Conservation (phyloP, 2,329 filamentous ascomycete genomes). For the Tothia fuscella region DNA sequence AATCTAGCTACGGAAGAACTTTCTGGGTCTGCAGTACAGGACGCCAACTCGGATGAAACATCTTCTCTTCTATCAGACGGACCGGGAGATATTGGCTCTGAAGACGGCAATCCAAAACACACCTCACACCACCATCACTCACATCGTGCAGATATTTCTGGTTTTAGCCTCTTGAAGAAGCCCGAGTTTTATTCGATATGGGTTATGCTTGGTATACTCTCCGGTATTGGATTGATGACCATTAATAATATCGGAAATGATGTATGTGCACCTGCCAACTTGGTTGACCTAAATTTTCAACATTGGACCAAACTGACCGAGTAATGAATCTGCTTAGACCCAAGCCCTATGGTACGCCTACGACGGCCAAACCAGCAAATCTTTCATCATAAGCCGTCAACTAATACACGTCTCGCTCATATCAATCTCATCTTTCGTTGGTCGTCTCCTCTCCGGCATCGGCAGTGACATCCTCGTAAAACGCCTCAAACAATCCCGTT, state of each 20-base stretch:
- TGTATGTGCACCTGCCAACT: conserved; percentile 28
- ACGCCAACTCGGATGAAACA: conserved; percentile 7
- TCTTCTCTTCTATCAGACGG: conserved; percentile 49
- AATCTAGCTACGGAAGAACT: not conserved
- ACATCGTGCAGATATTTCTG: conserved; percentile 82
- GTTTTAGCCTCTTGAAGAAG: conserved; percentile 57
- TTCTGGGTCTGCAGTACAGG: too few relatives aligned
- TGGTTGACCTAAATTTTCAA: not conserved
- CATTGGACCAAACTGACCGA: not conserved
- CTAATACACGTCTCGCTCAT: conserved; percentile 88
- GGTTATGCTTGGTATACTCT: conserved; percentile 74
- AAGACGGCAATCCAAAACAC: conserved; percentile 37
- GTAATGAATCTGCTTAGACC: conserved; percentile 24
- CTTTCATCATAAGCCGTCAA: conserved; percentile 70
- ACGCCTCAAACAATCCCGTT: conserved; percentile 63
- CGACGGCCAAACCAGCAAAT: conserved; percentile 57
- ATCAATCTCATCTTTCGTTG: conserved; percentile 77
- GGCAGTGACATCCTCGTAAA: conserved; percentile 87
- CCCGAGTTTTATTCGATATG: conserved; percentile 89
- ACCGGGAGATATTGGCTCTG: conserved; percentile 38
- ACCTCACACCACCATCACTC: conserved; percentile 64
- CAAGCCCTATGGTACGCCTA: conserved; percentile 82
- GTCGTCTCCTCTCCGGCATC: conserved; percentile 60
- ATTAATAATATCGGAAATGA: conserved; percentile 98
- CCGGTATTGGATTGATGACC: conserved; percentile 92